A percentile compares a stretch with the other conserved stretches of the same genome.
Conservation (phyloP, 768 basidiomycete genomes). For the Cystofilobasidium capitatum region DNA sequence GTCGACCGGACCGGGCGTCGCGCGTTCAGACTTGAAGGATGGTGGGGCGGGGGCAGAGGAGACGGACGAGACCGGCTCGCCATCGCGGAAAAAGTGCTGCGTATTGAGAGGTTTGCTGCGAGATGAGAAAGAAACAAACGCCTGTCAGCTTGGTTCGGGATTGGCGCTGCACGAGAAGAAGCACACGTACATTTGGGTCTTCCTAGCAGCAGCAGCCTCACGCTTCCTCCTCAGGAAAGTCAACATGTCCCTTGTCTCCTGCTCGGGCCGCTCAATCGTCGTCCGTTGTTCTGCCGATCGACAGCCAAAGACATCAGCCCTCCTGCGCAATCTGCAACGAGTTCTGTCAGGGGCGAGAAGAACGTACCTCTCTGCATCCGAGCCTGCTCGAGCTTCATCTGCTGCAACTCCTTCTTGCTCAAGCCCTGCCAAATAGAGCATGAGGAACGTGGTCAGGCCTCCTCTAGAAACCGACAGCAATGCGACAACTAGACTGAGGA, state of each 20-base stretch:
- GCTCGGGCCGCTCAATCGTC: slow-evolving; percentile 5
- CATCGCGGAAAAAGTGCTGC: slow-evolving; percentile 5
- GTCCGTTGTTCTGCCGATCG: background rate
- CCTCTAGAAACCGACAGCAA: too few species aligned
- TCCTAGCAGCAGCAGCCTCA: background rate
- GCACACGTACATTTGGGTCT: background rate
- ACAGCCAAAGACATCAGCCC: background rate
- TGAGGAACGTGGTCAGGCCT: background rate
- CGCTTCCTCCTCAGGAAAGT: slow-evolving; percentile 3
- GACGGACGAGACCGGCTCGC: background rate
- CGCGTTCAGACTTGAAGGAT: background rate
- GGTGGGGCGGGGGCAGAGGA: background rate
- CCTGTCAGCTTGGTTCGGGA: background rate
- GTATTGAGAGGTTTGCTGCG: slow-evolving; percentile 5
- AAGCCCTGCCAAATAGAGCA: background rate
- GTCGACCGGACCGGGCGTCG: background rate
- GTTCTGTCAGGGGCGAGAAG: background rate
- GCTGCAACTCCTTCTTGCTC: slow-evolving; percentile 11
- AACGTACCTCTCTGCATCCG: slow-evolving; percentile 8
- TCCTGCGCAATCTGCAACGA: background rate
- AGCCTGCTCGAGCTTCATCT: slow-evolving; percentile 10
- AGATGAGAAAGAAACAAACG: background rate
- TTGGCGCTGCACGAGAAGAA: background rate
- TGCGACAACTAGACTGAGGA: too few species aligned
- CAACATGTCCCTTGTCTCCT: slow-evolving; percentile 1